Percentiles rank a stretch among this genome's conserved stretches.
Evolutionary conservation across 176 grass and related monocot genomes (phyloP).

Genomic region (Alopecurus myosuroides): DNA sequence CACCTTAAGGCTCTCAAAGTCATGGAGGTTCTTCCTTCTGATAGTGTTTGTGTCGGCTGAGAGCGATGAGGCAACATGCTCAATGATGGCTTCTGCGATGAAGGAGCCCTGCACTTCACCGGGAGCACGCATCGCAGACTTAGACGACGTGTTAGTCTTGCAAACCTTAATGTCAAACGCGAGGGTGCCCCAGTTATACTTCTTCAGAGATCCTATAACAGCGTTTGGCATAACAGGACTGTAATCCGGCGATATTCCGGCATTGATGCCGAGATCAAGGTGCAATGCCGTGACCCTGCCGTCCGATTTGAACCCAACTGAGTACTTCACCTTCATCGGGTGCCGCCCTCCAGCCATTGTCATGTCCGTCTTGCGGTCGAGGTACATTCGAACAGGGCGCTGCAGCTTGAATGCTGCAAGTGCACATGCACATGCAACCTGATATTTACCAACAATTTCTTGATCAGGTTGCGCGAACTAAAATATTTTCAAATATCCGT

Average conservation of each 20-base stretch:
- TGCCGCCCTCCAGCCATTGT: conserved; percentile 65
- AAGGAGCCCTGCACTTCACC: conserved; percentile 79
- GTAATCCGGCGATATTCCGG: conserved; percentile 49
- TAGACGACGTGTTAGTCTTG: conserved; percentile 66
- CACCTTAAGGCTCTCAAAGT: conserved; percentile 46
- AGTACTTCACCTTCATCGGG: conserved; percentile 64
- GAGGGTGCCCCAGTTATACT: conserved; percentile 78
- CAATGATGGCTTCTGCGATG: conserved; percentile 81
- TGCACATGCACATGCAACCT: conserved; percentile 63
- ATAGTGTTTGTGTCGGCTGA: conserved; percentile 42
- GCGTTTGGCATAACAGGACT: background rate
- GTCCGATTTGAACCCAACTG: conserved; percentile 78
- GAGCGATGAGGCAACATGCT: conserved; percentile 63
- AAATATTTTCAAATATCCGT: background rate
- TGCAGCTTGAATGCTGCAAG: conserved; percentile 56
- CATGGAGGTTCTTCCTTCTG: conserved; percentile 72
- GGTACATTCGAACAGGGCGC: conserved; percentile 64
- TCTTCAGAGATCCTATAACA: conserved; percentile 50
- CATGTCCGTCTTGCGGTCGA: conserved; percentile 77
- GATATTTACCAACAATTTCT: background rate
- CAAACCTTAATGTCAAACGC: conserved; percentile 62
- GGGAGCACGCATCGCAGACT: conserved; percentile 59
- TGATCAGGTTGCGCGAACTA: background rate
- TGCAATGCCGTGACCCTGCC: conserved; percentile 67
- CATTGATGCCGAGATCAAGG: conserved; percentile 47